These are phyloP conservation scores for Soucietia sequanensis DNA, from an alignment of 805 yeast species.

Conservation along the genomic window DNA sequence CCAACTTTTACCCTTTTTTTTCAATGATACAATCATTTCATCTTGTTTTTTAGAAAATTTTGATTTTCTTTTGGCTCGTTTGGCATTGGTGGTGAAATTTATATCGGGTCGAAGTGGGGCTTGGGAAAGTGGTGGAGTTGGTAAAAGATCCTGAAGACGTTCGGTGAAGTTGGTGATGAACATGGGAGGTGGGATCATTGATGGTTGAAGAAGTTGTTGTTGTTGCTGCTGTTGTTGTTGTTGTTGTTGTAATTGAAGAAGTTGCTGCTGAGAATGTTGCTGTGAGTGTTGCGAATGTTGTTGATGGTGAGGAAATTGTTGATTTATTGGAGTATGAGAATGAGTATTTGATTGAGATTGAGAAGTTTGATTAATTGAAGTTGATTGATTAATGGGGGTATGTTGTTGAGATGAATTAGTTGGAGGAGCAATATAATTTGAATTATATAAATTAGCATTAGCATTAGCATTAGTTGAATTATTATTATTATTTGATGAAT, in stretches of 20 bases:
- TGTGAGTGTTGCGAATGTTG: not conserved
- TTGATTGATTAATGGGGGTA: constrained; percentile 5
- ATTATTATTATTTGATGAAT: no score
- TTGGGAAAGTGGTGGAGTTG: constrained; percentile 49
- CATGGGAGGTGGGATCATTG: constrained; percentile 7
- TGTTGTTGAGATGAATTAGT: no score
- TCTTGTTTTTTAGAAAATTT: constrained; percentile 72
- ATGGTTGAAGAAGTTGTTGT: constrained; percentile 3
- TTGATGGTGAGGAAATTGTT: constrained; percentile 5
- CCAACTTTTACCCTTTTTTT: constrained; percentile 67
- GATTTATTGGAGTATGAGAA: constrained; percentile 7
- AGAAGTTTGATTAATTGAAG: constrained; percentile 4
- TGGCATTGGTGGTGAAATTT: constrained; percentile 39
- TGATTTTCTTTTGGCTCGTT: constrained; percentile 59
- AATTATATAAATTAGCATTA: constrained; percentile 4
- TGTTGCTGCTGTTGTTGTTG: constrained; percentile 3
- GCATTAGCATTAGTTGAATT: constrained; percentile 4
- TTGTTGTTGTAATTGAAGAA: constrained; percentile 7
- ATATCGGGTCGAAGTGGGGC: constrained; percentile 45
- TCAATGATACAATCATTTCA: constrained; percentile 57
- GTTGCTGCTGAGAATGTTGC: constrained; percentile 11
- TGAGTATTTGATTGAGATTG: not conserved
- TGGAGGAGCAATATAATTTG: constrained; percentile 4
- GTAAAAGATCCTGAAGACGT: constrained; percentile 32
- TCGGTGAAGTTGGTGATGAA: constrained; percentile 22